Evolutionary conservation across 306 rosid genomes (phyloP).

Genomic region (Morella rubra): DNA sequence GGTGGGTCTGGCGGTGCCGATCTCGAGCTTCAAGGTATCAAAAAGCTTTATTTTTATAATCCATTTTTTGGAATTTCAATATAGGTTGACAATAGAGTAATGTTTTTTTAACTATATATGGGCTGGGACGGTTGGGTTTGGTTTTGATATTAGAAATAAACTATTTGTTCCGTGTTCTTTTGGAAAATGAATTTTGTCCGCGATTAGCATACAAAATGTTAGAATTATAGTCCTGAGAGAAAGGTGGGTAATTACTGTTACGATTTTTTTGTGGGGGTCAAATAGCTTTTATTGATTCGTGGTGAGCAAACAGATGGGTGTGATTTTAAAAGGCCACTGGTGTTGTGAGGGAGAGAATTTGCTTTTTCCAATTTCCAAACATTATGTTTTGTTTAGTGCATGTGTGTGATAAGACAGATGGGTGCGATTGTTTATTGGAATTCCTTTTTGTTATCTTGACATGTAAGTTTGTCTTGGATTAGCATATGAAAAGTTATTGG

Average conservation of each 20-base stretch:
- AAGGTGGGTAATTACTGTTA: background rate
- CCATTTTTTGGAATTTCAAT: background rate
- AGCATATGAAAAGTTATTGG: background rate
- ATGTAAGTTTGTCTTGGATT: background rate
- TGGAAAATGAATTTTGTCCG: background rate
- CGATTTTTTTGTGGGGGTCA: background rate
- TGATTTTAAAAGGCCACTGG: no score
- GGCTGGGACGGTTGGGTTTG: background rate
- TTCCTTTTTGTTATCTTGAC: background rate
- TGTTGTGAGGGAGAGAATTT: no score
- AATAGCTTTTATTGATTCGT: no score
- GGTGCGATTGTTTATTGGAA: background rate
- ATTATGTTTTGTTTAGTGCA: background rate
- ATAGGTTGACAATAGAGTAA: background rate
- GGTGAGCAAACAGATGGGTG: no score
- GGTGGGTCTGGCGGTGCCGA: constrained; percentile 9
- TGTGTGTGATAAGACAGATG: background rate
- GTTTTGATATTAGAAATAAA: background rate
- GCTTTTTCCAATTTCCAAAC: no score
- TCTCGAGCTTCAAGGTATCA: constrained; percentile 47
- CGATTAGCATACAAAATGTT: background rate
- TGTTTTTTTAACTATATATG: background rate
- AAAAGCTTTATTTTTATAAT: background rate
- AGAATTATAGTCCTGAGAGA: background rate
- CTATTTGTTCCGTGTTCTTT: background rate